Conservation (phyloP, 805 yeast genomes). For the Candida vartiovaarae region DNA sequence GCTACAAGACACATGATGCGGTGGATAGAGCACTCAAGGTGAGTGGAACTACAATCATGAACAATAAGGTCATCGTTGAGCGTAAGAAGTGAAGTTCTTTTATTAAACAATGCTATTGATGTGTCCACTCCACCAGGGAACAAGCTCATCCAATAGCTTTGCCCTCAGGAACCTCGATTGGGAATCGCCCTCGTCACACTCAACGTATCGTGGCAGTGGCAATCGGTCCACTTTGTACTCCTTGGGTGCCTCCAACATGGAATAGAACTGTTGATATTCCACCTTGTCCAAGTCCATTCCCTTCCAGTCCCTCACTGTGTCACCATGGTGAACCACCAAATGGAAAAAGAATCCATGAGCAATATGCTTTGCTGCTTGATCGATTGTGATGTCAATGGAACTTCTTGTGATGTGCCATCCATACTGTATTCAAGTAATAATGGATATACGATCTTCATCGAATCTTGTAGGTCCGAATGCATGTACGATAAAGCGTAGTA, state of each 20-base stretch:
- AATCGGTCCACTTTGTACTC: constrained; percentile 80
- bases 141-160: constrained; percentile 38
- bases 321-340: constrained; percentile 88
- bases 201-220: constrained; percentile 93
- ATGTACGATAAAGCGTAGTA: constrained; percentile 83
- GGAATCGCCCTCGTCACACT: constrained; percentile 94
- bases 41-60: constrained; percentile 65
- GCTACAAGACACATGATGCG: constrained; percentile 54
- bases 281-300: constrained; percentile 42
- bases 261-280: constrained; percentile 77
- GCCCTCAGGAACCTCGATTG: constrained; percentile 94
- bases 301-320: constrained; percentile 88
- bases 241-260: constrained; percentile 77
- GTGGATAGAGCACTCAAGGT: constrained; percentile 71
- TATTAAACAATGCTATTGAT: constrained; percentile 13
- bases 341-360: constrained; percentile 93
- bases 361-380: constrained; percentile 77
- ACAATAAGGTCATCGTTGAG: constrained; percentile 48
- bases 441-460: constrained; percentile 96
- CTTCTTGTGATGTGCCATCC: constrained; percentile 47
- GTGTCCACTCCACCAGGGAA: neutral
- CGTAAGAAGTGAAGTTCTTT: neutral
- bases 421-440: constrained; percentile 76
- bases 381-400: constrained; percentile 30
- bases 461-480: constrained; percentile 81